Base-by-base conservation (phyloP, 2,329 filamentous ascomycete genomes). In the Calcarisporium arbuscula region DNA sequence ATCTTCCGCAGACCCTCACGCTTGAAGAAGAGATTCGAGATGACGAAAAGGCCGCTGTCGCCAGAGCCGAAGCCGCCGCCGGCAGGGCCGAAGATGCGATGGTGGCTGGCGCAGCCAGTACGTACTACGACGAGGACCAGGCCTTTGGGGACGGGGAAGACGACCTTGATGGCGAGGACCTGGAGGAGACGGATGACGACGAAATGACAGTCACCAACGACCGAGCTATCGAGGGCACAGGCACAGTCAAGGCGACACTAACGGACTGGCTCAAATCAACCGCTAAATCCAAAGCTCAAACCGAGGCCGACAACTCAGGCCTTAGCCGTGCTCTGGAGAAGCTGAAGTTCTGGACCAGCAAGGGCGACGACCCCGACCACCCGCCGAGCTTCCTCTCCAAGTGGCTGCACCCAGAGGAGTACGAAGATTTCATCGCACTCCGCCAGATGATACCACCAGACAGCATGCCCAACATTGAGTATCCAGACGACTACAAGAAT, bases 381-480 rank as follows among this genome's bases (percentile, higher is more conserved):
- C 41, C 50, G 2, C 64, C 63, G n/a, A 74, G 74, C 41, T 56
- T 83, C 30, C 46, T 87, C 28, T 57, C 67, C 23, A 77, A 77
- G 44, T 94, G 84, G 65, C 62, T 94, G 39, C 82, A 84, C 47
- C 88, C 88, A 0, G 84, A 90, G 62, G 68, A 78, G 36, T 85
- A 87, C 56, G 69, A 76, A 44, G 77, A 86, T 60, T 94, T 92
- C 54, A 62, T 71, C 14, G 68, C 77, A 4, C 68, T 94, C 49
- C 80, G 84, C 20, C 72, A 73, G 26, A 64, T 88, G 7, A 77
- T 92, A 0, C 83, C 85, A 0, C 64, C 70, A 17, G 62, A 74
- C 21, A 56, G 63, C 5, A 45, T 64, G 5, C 46, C 54, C 4
- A 56, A 64, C 18, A 48, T 62, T 2, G 62, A 72, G 8, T 71